Evolutionary conservation across 2,329 filamentous ascomycete genomes (phyloP), one percentile per base, ranked within the genome.

Genomic region (Paraphaeosphaeria minitans): DNA sequence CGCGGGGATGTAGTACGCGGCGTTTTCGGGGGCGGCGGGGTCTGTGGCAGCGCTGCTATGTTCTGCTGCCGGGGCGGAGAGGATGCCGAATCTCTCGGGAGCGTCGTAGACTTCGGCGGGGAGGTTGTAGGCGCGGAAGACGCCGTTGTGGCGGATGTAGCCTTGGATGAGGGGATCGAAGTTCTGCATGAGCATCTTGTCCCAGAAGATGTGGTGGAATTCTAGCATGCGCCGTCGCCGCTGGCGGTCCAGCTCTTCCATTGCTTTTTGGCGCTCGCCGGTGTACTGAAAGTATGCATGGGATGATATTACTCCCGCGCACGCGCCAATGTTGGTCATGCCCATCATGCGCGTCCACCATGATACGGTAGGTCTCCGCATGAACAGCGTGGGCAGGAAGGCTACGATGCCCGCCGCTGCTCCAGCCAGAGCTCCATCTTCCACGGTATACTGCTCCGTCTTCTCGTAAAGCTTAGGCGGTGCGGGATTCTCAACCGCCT

Each of bases 201-300:
- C 60, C 62, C 66, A 69, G 43, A 67, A 71, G 42, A 73, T 64
- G 14, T 54, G 33, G 61, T 66, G 69, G 58, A 71, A 69, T 50
- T 70, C 68, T 16, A 69, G 56, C 29, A 63, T 65, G 39, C 67
- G 62, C 24, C 58, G 55, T 54, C 65, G 58, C 5, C 63, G 53
- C 14, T 59, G 62, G 5, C 56, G 47, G 9, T 67, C 59, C 14
- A 73, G 59, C 4, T 53, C 57, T 41, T 42, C 43, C 42, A 68
- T 64, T 7, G 70, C 68, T 52, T 63, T 65, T 58, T 68, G 64
- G 13, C 70, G 61, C 56, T 72, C 68, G 19, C 69, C 71, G 0
- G 61, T 73, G 31, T 72, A 72, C 12, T 70, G 61, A 19, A 73
- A 60, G 42, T 71, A 72, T 33, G 58, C 66, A 59, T 71, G 65